Conservation (phyloP, 169 alveolate genomes). For the Eimeria sp. region DNA sequence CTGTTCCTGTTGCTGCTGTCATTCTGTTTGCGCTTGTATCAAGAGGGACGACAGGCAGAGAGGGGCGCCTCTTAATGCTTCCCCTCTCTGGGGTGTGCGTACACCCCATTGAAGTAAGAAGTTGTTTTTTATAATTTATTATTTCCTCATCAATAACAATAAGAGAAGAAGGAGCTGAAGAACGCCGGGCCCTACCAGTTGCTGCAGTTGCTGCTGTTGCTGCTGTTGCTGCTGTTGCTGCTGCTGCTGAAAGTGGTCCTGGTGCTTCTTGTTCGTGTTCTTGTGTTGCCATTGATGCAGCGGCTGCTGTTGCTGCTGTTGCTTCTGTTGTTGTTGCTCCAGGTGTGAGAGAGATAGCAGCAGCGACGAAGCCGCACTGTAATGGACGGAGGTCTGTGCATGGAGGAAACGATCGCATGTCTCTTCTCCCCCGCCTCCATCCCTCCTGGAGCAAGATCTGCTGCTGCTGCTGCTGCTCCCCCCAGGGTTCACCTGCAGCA, state of each 20-base stretch:
- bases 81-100: neutral
- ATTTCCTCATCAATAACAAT: too few relatives aligned
- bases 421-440: conserved; percentile 21
- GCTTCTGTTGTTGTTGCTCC: conserved; percentile 19
- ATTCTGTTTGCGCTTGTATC: too few relatives aligned
- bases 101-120: neutral
- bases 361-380: conserved; percentile 24
- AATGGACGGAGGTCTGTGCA: neutral
- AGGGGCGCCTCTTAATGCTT: too few relatives aligned
- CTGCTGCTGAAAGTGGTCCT: conserved; percentile 13
- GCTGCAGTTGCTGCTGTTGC: neutral
- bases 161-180: too few relatives aligned
- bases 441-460: neutral
- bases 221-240: conserved; percentile 14
- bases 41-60: too few relatives aligned
- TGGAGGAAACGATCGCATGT: neutral
- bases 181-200: neutral
- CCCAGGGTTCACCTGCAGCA: neutral
- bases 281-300: conserved; percentile 8
- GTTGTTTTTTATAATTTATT: too few relatives aligned
- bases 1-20: neutral
- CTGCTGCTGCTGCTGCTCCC: neutral
- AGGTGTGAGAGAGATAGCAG: neutral
- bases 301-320: neutral
- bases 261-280: neutral